These are phyloP conservation scores for Solanum hybrid DNA, from an alignment of 305 asterid genomes.

Conservation along the genomic window DNA sequence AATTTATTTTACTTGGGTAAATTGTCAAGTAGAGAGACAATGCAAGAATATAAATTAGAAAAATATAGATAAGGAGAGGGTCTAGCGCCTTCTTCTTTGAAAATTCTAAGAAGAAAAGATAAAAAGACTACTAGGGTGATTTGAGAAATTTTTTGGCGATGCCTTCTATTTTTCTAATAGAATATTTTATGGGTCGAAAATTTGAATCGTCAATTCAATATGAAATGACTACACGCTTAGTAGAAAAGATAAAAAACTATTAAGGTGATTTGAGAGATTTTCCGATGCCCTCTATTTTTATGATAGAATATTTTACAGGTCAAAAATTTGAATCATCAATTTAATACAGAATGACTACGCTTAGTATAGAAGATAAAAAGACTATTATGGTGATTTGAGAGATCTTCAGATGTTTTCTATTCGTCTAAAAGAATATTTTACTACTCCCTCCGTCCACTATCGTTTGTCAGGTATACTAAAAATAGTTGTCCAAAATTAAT, in stretches of 20 bases:
- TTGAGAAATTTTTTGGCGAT: background rate
- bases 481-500: no score
- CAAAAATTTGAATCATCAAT: no score
- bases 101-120: no score
- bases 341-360: background rate
- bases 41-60: background rate
- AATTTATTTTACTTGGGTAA: background rate
- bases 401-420: no score
- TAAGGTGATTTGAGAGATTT: background rate
- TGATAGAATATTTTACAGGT: background rate
- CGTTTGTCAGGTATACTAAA: no score
- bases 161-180: no score
- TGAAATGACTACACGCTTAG: background rate
- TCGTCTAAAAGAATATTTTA: no score
- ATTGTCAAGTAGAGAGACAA: background rate
- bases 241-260: background rate
- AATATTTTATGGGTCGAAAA: no score
- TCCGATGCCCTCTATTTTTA: fast-evolving
- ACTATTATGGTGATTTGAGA: background rate
- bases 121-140: background rate
- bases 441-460: fast-evolving
- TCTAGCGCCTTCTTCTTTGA: background rate
- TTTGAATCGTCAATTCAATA: background rate
- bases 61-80: background rate
- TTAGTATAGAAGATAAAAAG: background rate